phyloP scores from a whole-genome alignment of 1,284 basidiomycete genomes.

The Cerioporus squamosus region DNA sequence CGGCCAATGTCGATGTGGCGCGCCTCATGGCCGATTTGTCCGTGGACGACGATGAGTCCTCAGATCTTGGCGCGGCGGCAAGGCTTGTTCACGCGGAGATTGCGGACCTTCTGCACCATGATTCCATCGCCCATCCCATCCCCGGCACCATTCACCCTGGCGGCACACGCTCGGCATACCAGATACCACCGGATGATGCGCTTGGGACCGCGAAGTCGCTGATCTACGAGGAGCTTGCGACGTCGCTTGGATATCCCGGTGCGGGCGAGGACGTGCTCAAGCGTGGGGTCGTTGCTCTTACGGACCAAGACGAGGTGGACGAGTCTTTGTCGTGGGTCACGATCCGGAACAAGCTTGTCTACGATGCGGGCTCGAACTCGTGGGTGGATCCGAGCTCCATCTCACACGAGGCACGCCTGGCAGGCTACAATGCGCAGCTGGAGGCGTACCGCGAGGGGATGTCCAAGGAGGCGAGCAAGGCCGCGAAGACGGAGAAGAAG shows the following conservation, averaged over 20 bases:
- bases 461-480: slow-evolving; percentile 81
- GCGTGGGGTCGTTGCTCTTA: slow-evolving; percentile 68
- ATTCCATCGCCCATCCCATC: slow-evolving; percentile 87
- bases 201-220: slow-evolving; percentile 74
- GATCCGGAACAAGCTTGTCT: slow-evolving; percentile 63
- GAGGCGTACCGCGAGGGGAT: slow-evolving; percentile 74
- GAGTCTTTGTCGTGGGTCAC: slow-evolving; percentile 71
- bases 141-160: slow-evolving; percentile 89
- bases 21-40: slow-evolving; percentile 64
- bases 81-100: slow-evolving; percentile 83
- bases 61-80: slow-evolving; percentile 54
- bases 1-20: slow-evolving; percentile 79
- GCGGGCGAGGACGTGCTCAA: slow-evolving; percentile 81
- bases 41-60: slow-evolving; percentile 49
- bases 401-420: slow-evolving; percentile 59
- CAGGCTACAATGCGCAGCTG: slow-evolving; percentile 69
- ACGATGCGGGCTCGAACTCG: slow-evolving; percentile 55
- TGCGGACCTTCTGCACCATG: slow-evolving; percentile 82
- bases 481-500: slow-evolving; percentile 92
- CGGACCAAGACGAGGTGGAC: slow-evolving; percentile 63
- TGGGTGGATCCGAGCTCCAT: slow-evolving; percentile 76
- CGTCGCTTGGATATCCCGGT: slow-evolving; percentile 82
- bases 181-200: slow-evolving; percentile 77
- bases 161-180: slow-evolving; percentile 73
- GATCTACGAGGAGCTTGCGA: slow-evolving; percentile 84